phyloP scores from a whole-genome alignment of 2,329 filamentous ascomycete species.

The Aspergillus sp. region DNA sequence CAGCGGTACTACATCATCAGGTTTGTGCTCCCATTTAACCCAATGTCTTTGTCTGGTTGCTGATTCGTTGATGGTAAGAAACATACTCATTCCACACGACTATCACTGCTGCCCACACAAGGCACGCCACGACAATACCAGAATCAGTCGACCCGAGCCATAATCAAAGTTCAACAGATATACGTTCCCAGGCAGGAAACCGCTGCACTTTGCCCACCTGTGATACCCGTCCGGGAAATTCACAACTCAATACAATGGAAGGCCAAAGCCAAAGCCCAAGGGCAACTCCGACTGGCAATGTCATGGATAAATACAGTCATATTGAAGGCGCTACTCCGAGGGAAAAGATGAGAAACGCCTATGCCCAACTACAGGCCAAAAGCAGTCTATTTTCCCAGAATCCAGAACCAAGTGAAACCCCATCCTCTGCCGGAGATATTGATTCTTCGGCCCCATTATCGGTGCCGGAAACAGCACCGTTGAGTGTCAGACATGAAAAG shows the following conservation, averaged over 20 bases:
- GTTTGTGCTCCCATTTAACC: neutral
- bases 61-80: neutral
- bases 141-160: constrained; percentile 4
- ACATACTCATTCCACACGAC: neutral
- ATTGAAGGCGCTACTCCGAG: constrained; percentile 22
- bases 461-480: constrained; percentile 25
- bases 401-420: constrained; percentile 28
- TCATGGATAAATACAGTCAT: constrained; percentile 21
- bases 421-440: constrained; percentile 38
- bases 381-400: constrained; percentile 11
- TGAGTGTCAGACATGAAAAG: constrained; percentile 31
- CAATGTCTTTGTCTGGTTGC: neutral
- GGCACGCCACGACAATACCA: constrained; percentile 1
- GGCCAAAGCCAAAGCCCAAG: constrained; percentile 8
- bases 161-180: neutral
- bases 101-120: neutral
- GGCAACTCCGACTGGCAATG: constrained; percentile 12
- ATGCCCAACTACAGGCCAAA: constrained; percentile 22
- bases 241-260: constrained; percentile 14
- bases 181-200: neutral
- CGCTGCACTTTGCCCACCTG: neutral
- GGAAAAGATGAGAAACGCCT: constrained; percentile 26
- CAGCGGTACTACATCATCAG: neutral
- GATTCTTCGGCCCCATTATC: constrained; percentile 24
- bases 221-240: neutral